Evolutionary conservation across 2,329 filamentous ascomycete genomes (phyloP).

Genomic region (Fusarium bulbicola): DNA sequence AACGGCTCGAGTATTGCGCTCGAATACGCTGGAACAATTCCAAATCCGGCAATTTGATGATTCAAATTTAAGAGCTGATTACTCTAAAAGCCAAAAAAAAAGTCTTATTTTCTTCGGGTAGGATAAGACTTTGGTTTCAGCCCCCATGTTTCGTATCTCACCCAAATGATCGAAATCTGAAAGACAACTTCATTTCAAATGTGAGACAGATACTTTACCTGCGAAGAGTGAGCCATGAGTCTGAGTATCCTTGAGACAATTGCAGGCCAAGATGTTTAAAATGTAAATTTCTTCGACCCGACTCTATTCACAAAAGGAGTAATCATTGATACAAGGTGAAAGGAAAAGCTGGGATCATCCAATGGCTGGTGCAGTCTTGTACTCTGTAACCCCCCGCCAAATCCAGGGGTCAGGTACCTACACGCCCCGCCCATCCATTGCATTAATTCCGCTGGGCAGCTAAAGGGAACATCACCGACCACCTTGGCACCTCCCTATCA

Average conservation of each 20-base stretch:
- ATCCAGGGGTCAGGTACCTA: constrained; percentile 31
- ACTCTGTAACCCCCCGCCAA: constrained; percentile 10
- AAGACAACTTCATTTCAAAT: background rate
- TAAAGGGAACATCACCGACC: constrained; percentile 33
- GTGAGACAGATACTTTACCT: background rate
- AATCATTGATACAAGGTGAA: background rate
- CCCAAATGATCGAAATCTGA: background rate
- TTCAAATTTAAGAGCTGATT: background rate
- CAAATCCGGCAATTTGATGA: constrained; percentile 1
- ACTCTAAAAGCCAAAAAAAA: background rate
- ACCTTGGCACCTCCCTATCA: constrained; percentile 44
- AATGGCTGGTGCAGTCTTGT: constrained; percentile 15
- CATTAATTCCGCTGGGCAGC: constrained; percentile 36
- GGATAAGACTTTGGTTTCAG: background rate
- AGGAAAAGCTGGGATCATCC: constrained; percentile 1
- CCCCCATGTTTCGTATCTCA: background rate
- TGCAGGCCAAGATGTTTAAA: background rate
- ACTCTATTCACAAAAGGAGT: background rate
- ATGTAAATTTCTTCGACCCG: background rate
- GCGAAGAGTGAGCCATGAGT: background rate
- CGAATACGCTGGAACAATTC: constrained; percentile 9
- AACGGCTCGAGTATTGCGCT: background rate
- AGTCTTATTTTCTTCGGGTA: background rate
- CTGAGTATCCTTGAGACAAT: background rate
- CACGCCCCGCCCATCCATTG: background rate